Evolutionary conservation across 2,329 filamentous ascomycete species (phyloP), one percentile per base, ranked within the genome.

Genomic region (Hymenoscyphus albidus): DNA sequence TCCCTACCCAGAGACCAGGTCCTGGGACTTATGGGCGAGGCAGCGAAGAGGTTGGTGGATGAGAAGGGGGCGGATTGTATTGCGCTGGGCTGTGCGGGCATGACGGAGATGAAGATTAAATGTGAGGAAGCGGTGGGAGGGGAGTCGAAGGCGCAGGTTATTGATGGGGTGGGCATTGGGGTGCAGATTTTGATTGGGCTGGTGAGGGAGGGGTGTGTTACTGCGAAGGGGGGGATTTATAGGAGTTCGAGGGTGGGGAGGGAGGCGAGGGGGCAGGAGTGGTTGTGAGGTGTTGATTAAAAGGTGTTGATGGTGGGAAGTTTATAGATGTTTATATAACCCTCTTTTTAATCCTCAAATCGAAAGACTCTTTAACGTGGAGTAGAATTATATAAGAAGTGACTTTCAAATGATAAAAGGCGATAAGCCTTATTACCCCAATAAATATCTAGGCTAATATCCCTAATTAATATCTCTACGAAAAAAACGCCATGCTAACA

Each of bases 81-180:
- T 13, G 89, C 91, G 71, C 83, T 97, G 80, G 93, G 93, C 0
- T 97, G 93, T 76, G 93, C 91, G 2, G 93, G 93, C 0, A 97
- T 97, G 93, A 88, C 89, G 0, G 93, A 93, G 0, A 83, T 97
- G 78, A 90, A 95, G 71, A 81, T 70, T 76, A 80, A 62, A 73
- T 80, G 82, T 54, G 79, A 82, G 67, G 74, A 79, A 35, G 80
- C 77, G 0, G 82, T 84, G 0, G 77, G 76, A 0, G 74, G 77
- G 57, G 78, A 80, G 39, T 70, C 75, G 39, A 73, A 70, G 16
- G 74, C 78, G 3, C 80, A 81, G 71, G 80, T 84, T 7, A 75
- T 84, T 32, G 82, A 84, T 74, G 81, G 81, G 0, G 82, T 84
- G 0, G 77, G 79, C 32, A 77, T 79, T 9, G 80, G 80, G 0